Conservation (phyloP, 148 eudicot species). For the Cornus florida region DNA sequence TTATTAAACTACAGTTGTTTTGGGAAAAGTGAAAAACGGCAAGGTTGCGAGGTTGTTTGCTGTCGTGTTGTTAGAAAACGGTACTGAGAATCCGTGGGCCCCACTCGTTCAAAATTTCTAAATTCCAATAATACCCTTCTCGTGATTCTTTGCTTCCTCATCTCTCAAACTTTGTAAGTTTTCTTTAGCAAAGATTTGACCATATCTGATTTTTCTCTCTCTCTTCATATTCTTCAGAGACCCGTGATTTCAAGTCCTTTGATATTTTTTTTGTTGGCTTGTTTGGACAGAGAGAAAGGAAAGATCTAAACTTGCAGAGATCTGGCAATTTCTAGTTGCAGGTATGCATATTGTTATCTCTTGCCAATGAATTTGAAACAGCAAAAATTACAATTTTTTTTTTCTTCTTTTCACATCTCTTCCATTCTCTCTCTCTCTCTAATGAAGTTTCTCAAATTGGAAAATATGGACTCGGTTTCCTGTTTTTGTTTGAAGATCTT, state of each 20-base stretch:
- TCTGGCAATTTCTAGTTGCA: conserved; percentile 14
- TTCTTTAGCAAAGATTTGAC: conserved; percentile 4
- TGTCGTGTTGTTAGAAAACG: not conserved
- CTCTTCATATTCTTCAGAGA: not conserved
- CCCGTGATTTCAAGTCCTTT: conserved; percentile 1
- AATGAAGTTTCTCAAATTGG: not conserved
- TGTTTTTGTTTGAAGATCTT: not conserved
- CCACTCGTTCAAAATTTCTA: not conserved
- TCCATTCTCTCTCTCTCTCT: not conserved
- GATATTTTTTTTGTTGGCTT: not conserved
- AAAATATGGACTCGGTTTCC: not conserved
- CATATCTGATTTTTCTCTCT: not conserved
- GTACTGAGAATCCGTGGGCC: not conserved
- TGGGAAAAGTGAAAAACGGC: not conserved
- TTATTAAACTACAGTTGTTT: not conserved
- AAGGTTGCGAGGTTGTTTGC: not conserved
- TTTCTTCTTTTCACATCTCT: not conserved
- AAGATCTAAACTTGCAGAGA: conserved; percentile 2
- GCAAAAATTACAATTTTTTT: not conserved
- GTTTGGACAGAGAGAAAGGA: not conserved
- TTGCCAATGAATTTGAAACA: not conserved
- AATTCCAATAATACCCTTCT: conserved; percentile 1
- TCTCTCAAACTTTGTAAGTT: not conserved
- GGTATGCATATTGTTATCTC: not conserved
- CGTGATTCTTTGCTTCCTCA: not conserved